Evolutionary conservation across 768 basidiomycete genomes (phyloP).

Genomic region (Suillus luteus): DNA sequence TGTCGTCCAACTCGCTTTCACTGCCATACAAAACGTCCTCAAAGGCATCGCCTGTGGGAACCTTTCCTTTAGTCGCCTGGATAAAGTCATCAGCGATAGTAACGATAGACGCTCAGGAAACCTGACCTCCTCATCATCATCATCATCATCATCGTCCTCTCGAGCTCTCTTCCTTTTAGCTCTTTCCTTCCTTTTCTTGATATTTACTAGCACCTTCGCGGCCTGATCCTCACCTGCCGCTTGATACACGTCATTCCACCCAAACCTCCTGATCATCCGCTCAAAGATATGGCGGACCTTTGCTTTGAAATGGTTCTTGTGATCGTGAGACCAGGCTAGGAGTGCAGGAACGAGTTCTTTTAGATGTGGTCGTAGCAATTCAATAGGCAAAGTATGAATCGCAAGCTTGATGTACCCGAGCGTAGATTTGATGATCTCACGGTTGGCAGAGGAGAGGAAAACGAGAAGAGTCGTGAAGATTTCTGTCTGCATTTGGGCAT

Average conservation of each 20-base stretch:
- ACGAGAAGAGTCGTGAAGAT: conserved; percentile 85
- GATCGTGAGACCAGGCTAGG: conserved; percentile 92
- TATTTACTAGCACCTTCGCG: conserved; percentile 87
- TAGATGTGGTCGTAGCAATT: conserved; percentile 77
- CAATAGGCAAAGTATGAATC: conserved; percentile 77
- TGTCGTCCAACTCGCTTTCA: conserved; percentile 85
- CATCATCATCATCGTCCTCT: conserved; percentile 60
- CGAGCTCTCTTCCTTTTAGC: conserved; percentile 85
- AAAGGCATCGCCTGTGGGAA: conserved; percentile 81
- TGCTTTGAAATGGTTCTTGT: conserved; percentile 97
- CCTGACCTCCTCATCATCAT: conserved; percentile 56
- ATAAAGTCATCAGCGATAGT: neutral
- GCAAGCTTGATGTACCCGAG: conserved; percentile 94
- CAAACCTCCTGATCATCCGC: conserved; percentile 89
- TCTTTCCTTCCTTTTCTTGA: conserved; percentile 93
- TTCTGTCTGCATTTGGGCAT: conserved; percentile 74
- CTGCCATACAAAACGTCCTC: conserved; percentile 97
- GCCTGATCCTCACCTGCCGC: conserved; percentile 78
- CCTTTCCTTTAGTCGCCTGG: conserved; percentile 49
- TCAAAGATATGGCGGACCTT: conserved; percentile 98
- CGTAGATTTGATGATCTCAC: conserved; percentile 96
- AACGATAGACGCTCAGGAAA: neutral
- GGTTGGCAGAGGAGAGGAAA: conserved; percentile 91
- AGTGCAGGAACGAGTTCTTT: conserved; percentile 79
- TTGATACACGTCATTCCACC: conserved; percentile 80